phyloP scores from a whole-genome alignment of 768 basidiomycete genomes.

The Lactifluus volemus region DNA sequence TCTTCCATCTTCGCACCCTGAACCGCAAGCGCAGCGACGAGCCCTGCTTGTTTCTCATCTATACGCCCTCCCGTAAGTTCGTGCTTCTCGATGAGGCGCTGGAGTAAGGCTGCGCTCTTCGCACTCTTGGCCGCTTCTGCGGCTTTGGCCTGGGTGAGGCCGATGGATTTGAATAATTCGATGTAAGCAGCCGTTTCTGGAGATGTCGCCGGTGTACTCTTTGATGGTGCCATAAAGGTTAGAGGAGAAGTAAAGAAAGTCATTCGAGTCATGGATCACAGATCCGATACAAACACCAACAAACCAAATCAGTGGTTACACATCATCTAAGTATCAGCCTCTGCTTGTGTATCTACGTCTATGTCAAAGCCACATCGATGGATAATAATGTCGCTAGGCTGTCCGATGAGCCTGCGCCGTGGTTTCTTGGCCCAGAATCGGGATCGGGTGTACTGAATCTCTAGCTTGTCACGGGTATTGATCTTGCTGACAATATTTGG shows the following conservation, averaged over 20 bases:
- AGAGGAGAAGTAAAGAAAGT: too few species aligned
- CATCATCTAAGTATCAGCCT: background rate
- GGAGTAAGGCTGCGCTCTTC: slow-evolving; percentile 65
- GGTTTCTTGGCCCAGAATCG: slow-evolving; percentile 7
- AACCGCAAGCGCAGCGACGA: slow-evolving; percentile 60
- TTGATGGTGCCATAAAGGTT: slow-evolving; percentile 7
- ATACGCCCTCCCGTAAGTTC: slow-evolving; percentile 39
- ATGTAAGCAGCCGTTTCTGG: slow-evolving; percentile 35
- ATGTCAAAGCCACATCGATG: slow-evolving; percentile 3
- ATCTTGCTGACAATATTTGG: slow-evolving; percentile 9
- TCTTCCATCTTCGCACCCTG: slow-evolving; percentile 53
- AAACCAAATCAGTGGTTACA: background rate
- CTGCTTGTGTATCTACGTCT: background rate
- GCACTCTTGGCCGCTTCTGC: slow-evolving; percentile 73
- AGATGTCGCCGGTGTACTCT: background rate
- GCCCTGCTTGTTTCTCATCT: slow-evolving; percentile 69
- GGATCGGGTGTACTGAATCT: slow-evolving; percentile 8
- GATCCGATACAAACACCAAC: background rate
- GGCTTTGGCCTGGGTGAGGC: slow-evolving; percentile 68
- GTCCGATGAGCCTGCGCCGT: slow-evolving; percentile 3
- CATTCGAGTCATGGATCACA: background rate
- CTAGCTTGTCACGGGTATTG: slow-evolving; percentile 9
- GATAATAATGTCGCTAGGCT: slow-evolving; percentile 9
- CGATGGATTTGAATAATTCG: slow-evolving; percentile 65
- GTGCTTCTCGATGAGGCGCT: slow-evolving; percentile 56